Conservation (phyloP, 192 early-diverging fungal genomes). For the Martensiomyces pterosporus region DNA sequence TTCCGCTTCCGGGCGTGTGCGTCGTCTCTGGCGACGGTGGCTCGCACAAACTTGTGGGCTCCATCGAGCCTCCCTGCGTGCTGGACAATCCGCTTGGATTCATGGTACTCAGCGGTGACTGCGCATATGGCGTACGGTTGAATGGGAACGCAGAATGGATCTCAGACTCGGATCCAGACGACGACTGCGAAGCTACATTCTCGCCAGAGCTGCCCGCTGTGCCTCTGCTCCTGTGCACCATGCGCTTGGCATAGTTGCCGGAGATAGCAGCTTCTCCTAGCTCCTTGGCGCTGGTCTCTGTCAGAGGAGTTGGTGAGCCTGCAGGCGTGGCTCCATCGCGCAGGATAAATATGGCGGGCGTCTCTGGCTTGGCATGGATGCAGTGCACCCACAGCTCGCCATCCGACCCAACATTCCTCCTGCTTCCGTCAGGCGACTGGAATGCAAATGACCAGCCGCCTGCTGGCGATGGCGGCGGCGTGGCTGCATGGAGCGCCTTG, state of each 20-base stretch:
- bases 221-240: too few species aligned
- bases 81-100: not conserved
- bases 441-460: constrained; percentile 6
- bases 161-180: constrained; percentile 21
- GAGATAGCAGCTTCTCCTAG: not conserved
- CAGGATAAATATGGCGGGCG: constrained; percentile 14
- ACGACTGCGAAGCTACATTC: too few species aligned
- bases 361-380: constrained; percentile 3
- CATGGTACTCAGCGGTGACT: not conserved
- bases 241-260: not conserved
- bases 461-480: not conserved
- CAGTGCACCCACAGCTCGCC: constrained; percentile 24
- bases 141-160: constrained; percentile 9
- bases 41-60: too few species aligned
- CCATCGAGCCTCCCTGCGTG: too few species aligned
- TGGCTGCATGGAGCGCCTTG: not conserved
- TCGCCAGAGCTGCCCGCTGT: not conserved
- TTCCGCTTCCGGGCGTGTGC: not conserved
- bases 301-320: too few species aligned
- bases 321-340: constrained; percentile 5
- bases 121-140: not conserved
- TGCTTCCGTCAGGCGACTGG: not conserved
- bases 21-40: too few species aligned
- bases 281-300: not conserved
- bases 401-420: constrained; percentile 6